Base-by-base conservation (phyloP, 2,329 filamentous ascomycete genomes). In the Cytospora paraplurivora region DNA sequence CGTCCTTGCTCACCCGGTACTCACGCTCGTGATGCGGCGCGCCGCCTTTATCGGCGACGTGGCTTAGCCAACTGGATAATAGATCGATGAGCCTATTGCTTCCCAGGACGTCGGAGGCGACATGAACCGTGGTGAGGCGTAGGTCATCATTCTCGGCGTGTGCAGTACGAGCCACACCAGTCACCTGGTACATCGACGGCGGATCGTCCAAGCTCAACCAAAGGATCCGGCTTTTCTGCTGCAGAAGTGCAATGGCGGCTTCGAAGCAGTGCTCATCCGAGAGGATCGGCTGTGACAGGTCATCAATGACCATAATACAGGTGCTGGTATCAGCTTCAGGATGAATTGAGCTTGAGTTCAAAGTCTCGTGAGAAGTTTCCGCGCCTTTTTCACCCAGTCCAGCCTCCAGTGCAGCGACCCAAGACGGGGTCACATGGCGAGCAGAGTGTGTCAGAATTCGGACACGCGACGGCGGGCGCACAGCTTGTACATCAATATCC, bases 61-160 rank as follows among this genome's bases (percentile, higher is more conserved):
- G n/a, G n/a, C n/a, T n/a, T n/a, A n/a, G n/a, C n/a, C n/a, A n/a
- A n/a, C n/a, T n/a, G n/a, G n/a, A n/a, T n/a, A n/a, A n/a, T n/a
- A 8, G 6, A 50, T 32, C 19, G 6, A 1, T 4, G 51, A 70
- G 62, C 8, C n/a, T n/a, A 65, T 5, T 4, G n/a, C 49, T 4
- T 32, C 0, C 1, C n/a, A n/a, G n/a, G n/a, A n/a, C n/a, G n/a
- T n/a, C n/a, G n/a, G n/a, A n/a, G n/a, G 63, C 57, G 3, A 56
- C 56, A 34, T 70, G 69, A 17, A 68, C 21, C 7, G 68, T 68
- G 12, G 51, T 65, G 0, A 69, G 56, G 1, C 62, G 59, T 11
- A 70, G 21, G 3, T 65, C n/a, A 11, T 64, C 54, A 32, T 69
- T 69, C 49, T 69, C 68, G 4, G 68, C 65, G 21, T 70, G 69